Evolutionary conservation across 2,329 filamentous ascomycete genomes (phyloP).

Genomic region (Falciphora oryzae): DNA sequence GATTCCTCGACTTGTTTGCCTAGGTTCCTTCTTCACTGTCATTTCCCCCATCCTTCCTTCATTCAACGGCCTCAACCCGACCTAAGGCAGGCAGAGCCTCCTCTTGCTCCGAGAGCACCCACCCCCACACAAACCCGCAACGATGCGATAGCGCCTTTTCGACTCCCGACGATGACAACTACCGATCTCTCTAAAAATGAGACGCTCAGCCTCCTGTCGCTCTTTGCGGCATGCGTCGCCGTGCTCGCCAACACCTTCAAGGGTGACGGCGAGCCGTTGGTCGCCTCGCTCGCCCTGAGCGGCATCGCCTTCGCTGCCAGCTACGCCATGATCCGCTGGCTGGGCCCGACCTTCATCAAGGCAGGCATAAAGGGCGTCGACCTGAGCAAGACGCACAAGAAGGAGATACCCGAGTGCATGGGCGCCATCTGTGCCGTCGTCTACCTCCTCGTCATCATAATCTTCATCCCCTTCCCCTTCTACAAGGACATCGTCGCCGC

Average conservation of each 20-base stretch:
- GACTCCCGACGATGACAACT: background rate
- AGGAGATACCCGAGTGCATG: constrained; percentile 92
- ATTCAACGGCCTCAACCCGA: background rate
- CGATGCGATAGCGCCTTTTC: background rate
- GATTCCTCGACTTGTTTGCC: background rate
- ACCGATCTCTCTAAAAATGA: constrained; percentile 44
- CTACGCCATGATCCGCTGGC: constrained; percentile 88
- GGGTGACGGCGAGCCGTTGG: constrained; percentile 80
- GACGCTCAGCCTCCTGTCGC: constrained; percentile 49
- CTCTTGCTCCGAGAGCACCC: background rate
- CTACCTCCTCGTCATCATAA: constrained; percentile 80
- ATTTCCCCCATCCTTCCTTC: background rate
- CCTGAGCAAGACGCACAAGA: constrained; percentile 63
- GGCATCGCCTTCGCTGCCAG: constrained; percentile 74
- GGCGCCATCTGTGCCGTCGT: constrained; percentile 88
- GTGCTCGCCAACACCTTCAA: constrained; percentile 77
- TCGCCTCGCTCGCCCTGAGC: constrained; percentile 83
- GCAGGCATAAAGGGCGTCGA: constrained; percentile 88
- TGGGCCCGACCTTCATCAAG: constrained; percentile 81
- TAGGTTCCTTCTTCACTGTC: background rate
- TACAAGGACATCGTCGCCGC: constrained; percentile 97
- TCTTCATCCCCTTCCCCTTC: constrained; percentile 95
- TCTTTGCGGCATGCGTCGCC: constrained; percentile 64
- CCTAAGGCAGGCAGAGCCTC: background rate
- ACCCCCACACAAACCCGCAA: background rate